Evolutionary conservation across 1,284 basidiomycete species (phyloP).

Genomic region (Ustilago vetiveriae): DNA sequence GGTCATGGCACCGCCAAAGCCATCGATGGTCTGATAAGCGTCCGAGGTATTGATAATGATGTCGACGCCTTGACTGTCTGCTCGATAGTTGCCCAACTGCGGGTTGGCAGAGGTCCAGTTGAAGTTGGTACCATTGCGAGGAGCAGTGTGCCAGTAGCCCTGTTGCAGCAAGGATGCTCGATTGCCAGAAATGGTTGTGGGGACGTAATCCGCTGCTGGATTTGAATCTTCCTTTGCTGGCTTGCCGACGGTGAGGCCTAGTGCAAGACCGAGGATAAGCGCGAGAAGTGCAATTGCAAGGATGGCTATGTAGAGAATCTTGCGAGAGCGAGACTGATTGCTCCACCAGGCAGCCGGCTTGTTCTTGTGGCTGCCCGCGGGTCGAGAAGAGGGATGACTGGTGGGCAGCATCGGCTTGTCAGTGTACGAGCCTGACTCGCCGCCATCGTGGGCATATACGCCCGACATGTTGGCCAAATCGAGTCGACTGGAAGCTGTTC

Average conservation of each 20-base stretch:
- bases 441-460: neutral
- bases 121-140: constrained; percentile 35
- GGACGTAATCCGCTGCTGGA: constrained; percentile 26
- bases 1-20: constrained; percentile 52
- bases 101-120: constrained; percentile 32
- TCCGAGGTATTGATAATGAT: constrained; percentile 42
- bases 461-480: neutral
- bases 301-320: constrained; percentile 14
- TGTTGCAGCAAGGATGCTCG: constrained; percentile 23
- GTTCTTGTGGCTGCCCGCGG: neutral
- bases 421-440: constrained; percentile 9
- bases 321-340: constrained; percentile 3
- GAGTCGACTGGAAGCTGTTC: neutral
- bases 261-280: constrained; percentile 30
- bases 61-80: constrained; percentile 44
- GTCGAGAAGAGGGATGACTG: neutral
- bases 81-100: constrained; percentile 17
- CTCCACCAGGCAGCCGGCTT: constrained; percentile 16
- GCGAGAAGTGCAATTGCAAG: constrained; percentile 2
- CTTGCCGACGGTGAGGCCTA: constrained; percentile 28
- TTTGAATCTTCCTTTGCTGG: constrained; percentile 14
- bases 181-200: constrained; percentile 16
- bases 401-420: constrained; percentile 26
- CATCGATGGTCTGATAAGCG: constrained; percentile 40
- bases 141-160: constrained; percentile 33